phyloP scores from a whole-genome alignment of 2,329 filamentous ascomycete genomes.

The Teratosphaeria pseudoeucalypti region DNA sequence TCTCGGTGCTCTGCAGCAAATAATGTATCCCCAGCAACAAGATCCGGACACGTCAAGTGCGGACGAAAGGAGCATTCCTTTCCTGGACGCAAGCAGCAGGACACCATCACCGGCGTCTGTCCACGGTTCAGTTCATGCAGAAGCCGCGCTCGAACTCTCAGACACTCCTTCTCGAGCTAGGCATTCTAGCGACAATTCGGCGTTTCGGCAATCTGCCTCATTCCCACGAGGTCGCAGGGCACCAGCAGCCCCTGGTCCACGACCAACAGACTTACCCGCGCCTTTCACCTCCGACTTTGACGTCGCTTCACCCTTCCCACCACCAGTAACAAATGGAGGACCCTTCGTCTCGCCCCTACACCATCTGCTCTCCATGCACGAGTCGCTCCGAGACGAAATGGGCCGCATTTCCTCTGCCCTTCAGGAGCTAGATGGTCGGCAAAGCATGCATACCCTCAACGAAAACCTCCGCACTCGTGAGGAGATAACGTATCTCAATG shows the following conservation, averaged over 20 bases:
- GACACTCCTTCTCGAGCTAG: neutral
- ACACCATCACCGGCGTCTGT: neutral
- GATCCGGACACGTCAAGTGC: conserved; percentile 12
- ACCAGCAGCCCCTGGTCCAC: conserved; percentile 11
- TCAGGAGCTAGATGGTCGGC: conserved; percentile 49
- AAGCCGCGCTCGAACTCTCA: neutral
- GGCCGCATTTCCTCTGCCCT: conserved; percentile 44
- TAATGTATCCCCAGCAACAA: conserved; percentile 21
- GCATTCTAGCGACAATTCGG: neutral
- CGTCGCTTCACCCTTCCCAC: conserved; percentile 13
- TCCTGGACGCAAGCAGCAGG: conserved; percentile 4
- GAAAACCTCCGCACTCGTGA: conserved; percentile 52
- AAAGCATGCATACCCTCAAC: conserved; percentile 53
- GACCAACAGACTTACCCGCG: conserved; percentile 13
- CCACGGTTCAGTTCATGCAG: neutral
- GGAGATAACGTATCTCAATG: conserved; percentile 51
- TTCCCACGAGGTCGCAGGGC: neutral
- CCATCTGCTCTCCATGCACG: conserved; percentile 51
- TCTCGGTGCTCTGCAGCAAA: conserved; percentile 32
- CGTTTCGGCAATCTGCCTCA: no score
- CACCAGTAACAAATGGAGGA: conserved; percentile 14
- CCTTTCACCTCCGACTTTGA: conserved; percentile 19
- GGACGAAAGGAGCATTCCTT: conserved; percentile 14
- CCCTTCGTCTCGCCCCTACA: conserved; percentile 41
- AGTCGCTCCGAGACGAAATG: conserved; percentile 51